Percentiles rank a stretch among this genome's conserved stretches.
phyloP scores from a whole-genome alignment of 139 green algal species.

The Coelastrella sp. region DNA sequence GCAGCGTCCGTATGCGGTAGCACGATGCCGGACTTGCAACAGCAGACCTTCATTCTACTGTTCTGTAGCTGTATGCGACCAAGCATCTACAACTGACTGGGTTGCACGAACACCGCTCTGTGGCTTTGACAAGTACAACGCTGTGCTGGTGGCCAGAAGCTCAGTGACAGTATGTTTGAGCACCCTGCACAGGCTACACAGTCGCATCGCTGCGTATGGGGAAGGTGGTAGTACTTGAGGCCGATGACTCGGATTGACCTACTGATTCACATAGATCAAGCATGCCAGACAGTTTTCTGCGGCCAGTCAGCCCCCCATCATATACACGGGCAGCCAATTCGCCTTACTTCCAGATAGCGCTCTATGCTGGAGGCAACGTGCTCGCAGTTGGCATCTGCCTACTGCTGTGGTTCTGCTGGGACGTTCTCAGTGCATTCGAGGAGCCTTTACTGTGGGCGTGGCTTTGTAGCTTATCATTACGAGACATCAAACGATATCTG shows the following conservation, averaged over 20 bases:
- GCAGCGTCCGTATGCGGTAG: too few species aligned
- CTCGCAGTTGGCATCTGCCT: slow-evolving; percentile 57
- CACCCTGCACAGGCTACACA: background rate
- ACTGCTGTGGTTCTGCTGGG: slow-evolving; percentile 64
- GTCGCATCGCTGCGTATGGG: background rate
- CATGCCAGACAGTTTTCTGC: background rate
- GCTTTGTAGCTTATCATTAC: slow-evolving; percentile 68
- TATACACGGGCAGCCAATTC: slow-evolving; percentile 1
- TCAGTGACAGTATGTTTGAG: too few species aligned
- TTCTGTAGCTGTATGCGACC: too few species aligned
- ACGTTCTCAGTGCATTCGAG: slow-evolving; percentile 62
- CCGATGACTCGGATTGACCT: background rate
- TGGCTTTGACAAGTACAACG: too few species aligned
- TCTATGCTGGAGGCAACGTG: slow-evolving; percentile 60
- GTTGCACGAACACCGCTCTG: too few species aligned
- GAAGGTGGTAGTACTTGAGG: background rate
- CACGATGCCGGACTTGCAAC: too few species aligned
- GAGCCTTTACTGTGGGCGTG: slow-evolving; percentile 71
- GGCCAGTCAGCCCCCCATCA: background rate
- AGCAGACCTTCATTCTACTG: too few species aligned
- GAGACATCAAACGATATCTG: slow-evolving; percentile 65
- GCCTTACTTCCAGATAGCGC: slow-evolving; percentile 54
- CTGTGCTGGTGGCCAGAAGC: too few species aligned
- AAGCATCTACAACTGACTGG: too few species aligned
- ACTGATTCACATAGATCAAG: background rate